Conservation (phyloP, 2,329 filamentous ascomycete species). For the Ophiocordyceps australis region DNA sequence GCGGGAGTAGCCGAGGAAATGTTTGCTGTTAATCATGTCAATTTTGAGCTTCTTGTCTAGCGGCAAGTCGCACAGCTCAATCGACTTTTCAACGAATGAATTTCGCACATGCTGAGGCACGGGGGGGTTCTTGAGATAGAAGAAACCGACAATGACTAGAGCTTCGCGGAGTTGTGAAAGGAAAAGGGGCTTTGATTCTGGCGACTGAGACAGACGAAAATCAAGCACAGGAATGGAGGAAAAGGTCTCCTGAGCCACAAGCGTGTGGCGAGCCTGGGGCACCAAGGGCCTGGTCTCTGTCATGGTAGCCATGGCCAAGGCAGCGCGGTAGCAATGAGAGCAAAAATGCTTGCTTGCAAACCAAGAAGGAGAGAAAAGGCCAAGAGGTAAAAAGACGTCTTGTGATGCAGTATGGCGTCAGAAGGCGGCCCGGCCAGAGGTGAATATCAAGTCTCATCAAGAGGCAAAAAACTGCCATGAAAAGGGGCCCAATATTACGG, state of each 20-base stretch:
- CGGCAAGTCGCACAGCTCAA: not conserved
- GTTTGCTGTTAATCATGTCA: slow-evolving; percentile 1
- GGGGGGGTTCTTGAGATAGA: not conserved
- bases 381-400: no score
- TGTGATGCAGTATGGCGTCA: no score
- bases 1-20: not conserved
- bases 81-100: not conserved
- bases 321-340: no score
- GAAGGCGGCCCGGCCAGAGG: no score
- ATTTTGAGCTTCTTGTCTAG: not conserved
- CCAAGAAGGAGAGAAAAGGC: not conserved
- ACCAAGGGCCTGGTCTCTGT: no score
- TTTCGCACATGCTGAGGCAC: not conserved
- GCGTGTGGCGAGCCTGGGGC: no score
- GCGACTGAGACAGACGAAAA: not conserved
- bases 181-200: not conserved
- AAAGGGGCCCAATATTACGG: no score
- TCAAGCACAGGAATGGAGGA: not conserved
- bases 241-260: no score
- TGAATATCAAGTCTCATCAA: no score
- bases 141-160: not conserved
- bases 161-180: not conserved
- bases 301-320: no score
- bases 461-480: no score
- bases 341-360: no score